Evolutionary conservation across 208 protist genomes (phyloP).

Genomic region (Leishmania turanica): DNA sequence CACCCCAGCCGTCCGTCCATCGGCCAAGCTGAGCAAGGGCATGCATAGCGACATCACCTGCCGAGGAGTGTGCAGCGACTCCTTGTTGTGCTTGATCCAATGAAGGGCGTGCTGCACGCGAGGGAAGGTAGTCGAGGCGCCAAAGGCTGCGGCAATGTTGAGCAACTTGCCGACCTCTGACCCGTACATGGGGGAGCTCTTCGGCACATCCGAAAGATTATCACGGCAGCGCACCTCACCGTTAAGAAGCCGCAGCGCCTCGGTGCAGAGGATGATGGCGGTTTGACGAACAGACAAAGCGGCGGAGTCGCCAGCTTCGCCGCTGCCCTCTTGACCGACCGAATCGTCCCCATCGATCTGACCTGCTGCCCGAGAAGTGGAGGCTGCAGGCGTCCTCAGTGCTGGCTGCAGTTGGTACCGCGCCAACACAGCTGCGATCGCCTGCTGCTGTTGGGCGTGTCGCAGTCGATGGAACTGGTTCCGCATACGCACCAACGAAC

Average conservation of each 20-base stretch:
- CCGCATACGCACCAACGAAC: slow-evolving; percentile 46
- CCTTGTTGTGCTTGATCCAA: slow-evolving; percentile 50
- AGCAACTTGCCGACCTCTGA: slow-evolving; percentile 84
- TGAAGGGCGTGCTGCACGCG: slow-evolving; percentile 62
- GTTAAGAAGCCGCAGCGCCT: slow-evolving; percentile 65
- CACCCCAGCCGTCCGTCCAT: slow-evolving; percentile 55
- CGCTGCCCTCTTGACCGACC: not conserved
- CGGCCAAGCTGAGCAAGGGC: slow-evolving; percentile 65
- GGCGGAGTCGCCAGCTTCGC: not conserved
- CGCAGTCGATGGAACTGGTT: slow-evolving; percentile 41
- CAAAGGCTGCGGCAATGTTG: slow-evolving; percentile 60
- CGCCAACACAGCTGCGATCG: slow-evolving; percentile 11
- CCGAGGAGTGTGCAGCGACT: slow-evolving; percentile 45
- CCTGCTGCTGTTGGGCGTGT: slow-evolving; percentile 24
- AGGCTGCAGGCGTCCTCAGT: not conserved
- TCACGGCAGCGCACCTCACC: slow-evolving; percentile 53
- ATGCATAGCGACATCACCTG: slow-evolving; percentile 83
- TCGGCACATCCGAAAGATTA: slow-evolving; percentile 61
- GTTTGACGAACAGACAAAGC: slow-evolving; percentile 1
- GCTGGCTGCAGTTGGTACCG: not conserved
- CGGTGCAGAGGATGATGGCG: slow-evolving; percentile 29
- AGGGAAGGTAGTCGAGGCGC: slow-evolving; percentile 50
- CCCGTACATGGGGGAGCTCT: slow-evolving; percentile 39
- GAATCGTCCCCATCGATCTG: not conserved
- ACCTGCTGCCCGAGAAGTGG: slow-evolving; percentile 7